Evolutionary conservation across 1,284 basidiomycete genomes (phyloP).

Genomic region (Blastosporella zonata): DNA sequence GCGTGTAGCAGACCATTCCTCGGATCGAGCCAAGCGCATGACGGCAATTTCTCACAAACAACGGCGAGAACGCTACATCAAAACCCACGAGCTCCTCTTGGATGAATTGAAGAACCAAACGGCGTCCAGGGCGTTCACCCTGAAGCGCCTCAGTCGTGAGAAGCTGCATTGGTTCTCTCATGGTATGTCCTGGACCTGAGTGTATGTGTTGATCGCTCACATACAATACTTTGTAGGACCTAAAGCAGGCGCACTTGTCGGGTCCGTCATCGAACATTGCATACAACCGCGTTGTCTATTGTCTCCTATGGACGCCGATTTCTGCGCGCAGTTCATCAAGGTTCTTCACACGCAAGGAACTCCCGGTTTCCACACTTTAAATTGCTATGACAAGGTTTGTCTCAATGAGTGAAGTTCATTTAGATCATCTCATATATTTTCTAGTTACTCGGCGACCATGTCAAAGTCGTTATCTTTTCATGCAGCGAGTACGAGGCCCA

Average conservation of each 20-base stretch:
- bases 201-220: slow-evolving; percentile 4
- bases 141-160: slow-evolving; percentile 77
- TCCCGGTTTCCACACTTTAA: slow-evolving; percentile 82
- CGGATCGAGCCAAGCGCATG: slow-evolving; percentile 54
- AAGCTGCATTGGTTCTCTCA: slow-evolving; percentile 88
- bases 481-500: slow-evolving; percentile 96
- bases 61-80: slow-evolving; percentile 60
- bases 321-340: slow-evolving; percentile 89
- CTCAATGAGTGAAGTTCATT: slow-evolving; percentile 1
- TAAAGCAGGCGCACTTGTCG: slow-evolving; percentile 51
- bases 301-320: slow-evolving; percentile 96
- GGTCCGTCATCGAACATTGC: slow-evolving; percentile 83
- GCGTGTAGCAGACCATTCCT: slow-evolving; percentile 59
- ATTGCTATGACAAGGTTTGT: slow-evolving; percentile 81
- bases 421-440: slow-evolving; percentile 13
- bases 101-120: slow-evolving; percentile 79
- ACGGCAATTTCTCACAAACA: slow-evolving; percentile 55
- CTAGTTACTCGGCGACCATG: slow-evolving; percentile 79
- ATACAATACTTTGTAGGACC: slow-evolving; percentile 34
- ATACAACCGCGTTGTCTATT: slow-evolving; percentile 89
- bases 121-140: slow-evolving; percentile 65
- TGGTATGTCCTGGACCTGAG: slow-evolving; percentile 38
- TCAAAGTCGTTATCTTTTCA: slow-evolving; percentile 84
- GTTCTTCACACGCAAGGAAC: slow-evolving; percentile 85
- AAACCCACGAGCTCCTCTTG: slow-evolving; percentile 50